Base-by-base conservation (phyloP, 2,329 filamentous ascomycete species). In the Hymenoscyphus linearis region DNA sequence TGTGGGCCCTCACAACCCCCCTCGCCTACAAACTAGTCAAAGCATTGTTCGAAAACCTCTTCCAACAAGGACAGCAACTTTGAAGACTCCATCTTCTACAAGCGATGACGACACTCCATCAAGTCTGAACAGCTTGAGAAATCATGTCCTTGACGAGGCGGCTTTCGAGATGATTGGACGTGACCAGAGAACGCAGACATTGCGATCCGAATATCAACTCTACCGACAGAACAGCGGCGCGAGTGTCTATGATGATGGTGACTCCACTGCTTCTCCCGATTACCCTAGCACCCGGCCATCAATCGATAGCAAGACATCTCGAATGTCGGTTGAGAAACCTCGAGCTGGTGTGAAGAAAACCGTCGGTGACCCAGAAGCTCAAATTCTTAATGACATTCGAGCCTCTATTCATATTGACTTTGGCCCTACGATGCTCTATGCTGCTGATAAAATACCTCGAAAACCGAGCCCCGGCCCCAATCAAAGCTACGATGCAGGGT, bases 301-400 rank as follows among this genome's bases (percentile, higher is more conserved):
- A 47, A 59, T 69, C 5, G 67, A 69, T 36, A 68, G 78, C 1
- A 75, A 78, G 65, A 74, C 79, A 62, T 81, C 79, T 2, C 75
- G 78, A 65, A 74, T 79, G 62, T 82, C 82, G 0, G 75, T 82
- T 9, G 87, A 91, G 60, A 84, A 83, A 62, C 89, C 89, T 16
- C 83, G 93, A 64, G 88, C 89, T 65, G 93, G 93, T 55, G 86
- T 93, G 6, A 78, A 93, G 72, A 92, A 88, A 72, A 91, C 89
- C 1, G 86, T 93, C 12, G 92, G 91, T 9, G 65, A 66, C 36
- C 26, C 60, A 18, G 65, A 69, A 57, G 37, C 58, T 18, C 91
- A 90, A 14, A 57, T 55, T n/a, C 47, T 36, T 56, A 25, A 53
- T 35, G 36, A 59, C 53, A n/a, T 56, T 40, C 61, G 61, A 26